These are phyloP conservation scores for Clarireedia homoeocarpa DNA, from an alignment of 2,329 filamentous ascomycete species.

Conservation along the genomic window DNA sequence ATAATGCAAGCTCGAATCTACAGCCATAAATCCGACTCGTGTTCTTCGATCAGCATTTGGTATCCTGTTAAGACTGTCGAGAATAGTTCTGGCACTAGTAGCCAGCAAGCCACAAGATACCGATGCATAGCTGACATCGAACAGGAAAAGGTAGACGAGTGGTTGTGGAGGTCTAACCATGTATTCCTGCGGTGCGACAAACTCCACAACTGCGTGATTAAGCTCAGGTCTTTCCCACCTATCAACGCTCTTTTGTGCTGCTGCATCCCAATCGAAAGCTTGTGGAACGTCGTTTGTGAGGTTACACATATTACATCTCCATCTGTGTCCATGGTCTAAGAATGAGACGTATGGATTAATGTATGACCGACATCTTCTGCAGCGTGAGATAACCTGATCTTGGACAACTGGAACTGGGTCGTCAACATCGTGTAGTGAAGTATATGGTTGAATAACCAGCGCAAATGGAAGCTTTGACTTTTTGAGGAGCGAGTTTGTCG, in stretches of 20 bases:
- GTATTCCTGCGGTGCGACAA: conserved; percentile 96
- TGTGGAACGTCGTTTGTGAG: conserved; percentile 98
- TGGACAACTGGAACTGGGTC: conserved; percentile 87
- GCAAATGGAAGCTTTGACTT: conserved; percentile 95
- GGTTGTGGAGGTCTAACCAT: conserved; percentile 98
- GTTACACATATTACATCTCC: conserved; percentile 99
- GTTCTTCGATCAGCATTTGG: conserved; percentile 95
- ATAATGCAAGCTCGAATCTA: conserved; percentile 92
- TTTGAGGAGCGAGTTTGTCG: conserved; percentile 85
- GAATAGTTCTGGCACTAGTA: conserved; percentile 84
- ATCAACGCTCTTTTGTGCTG: conserved; percentile 83
- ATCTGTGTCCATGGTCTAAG: conserved; percentile 91
- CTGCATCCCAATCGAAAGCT: conserved; percentile 96
- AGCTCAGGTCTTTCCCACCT: conserved; percentile 87
- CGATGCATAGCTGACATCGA: conserved; percentile 87
- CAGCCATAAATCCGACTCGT: conserved; percentile 86
- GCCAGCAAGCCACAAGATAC: conserved; percentile 87
- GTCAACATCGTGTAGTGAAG: conserved; percentile 83
- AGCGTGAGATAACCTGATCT: conserved; percentile 95
- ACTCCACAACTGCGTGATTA: conserved; percentile 95
- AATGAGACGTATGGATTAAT: conserved; percentile 98
- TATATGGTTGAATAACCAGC: conserved; percentile 93
- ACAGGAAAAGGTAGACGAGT: conserved; percentile 88
- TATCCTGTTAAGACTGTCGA: conserved; percentile 92
- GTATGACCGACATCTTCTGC: conserved; percentile 90